A percentile compares a stretch with the other conserved stretches of the same genome.
Conservation (phyloP, 192 early-diverging fungal genomes). For the Rhizophagus clarus region DNA sequence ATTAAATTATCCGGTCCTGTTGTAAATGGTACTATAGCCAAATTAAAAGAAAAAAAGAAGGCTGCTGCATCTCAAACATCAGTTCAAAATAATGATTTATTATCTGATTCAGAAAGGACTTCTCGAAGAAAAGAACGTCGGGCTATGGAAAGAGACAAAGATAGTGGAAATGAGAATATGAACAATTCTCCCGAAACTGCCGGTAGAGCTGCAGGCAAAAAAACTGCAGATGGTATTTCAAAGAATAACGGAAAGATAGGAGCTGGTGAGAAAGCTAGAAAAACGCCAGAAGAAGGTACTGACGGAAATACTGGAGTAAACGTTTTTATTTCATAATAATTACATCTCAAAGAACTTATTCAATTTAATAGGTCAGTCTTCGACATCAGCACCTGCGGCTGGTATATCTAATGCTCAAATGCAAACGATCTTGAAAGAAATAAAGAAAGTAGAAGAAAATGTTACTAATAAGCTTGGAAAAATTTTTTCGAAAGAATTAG, state of each 20-base stretch:
- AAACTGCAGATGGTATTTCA: not conserved
- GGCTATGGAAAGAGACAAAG: constrained; percentile 34
- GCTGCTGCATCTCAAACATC: not conserved
- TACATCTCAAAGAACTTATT: not conserved
- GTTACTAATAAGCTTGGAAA: constrained; percentile 34
- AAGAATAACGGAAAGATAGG: constrained; percentile 13
- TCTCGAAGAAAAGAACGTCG: constrained; percentile 8
- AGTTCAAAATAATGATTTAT: constrained; percentile 5
- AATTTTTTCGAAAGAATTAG: constrained; percentile 34
- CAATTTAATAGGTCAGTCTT: not conserved
- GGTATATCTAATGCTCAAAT: constrained; percentile 9
- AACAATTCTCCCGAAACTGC: not conserved
- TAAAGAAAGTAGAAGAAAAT: constrained; percentile 36
- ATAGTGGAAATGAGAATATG: constrained; percentile 30
- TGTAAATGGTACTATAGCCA: constrained; percentile 47
- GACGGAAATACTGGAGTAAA: not conserved
- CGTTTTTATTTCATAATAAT: not conserved
- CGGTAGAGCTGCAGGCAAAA: constrained; percentile 8
- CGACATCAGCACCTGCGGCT: not conserved
- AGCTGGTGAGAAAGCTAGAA: constrained; percentile 13
- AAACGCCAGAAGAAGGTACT: not conserved
- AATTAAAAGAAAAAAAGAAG: constrained; percentile 48
- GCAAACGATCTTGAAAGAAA: constrained; percentile 22
- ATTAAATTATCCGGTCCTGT: constrained; percentile 45
- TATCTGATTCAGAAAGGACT: constrained; percentile 27